These are phyloP conservation scores for Suhomyces kilbournensis DNA, from an alignment of 805 yeast species.

Conservation along the genomic window DNA sequence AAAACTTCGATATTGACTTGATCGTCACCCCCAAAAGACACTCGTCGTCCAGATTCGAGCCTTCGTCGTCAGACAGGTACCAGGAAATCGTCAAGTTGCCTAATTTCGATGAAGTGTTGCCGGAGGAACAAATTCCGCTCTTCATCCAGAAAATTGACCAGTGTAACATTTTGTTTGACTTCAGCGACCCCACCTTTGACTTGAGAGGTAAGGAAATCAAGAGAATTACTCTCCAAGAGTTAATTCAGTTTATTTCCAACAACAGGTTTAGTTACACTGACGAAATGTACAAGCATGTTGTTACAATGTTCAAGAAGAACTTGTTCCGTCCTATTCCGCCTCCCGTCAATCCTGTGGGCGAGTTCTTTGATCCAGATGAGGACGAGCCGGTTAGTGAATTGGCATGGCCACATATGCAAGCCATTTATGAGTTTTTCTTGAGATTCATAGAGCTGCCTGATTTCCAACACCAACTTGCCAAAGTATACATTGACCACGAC, in stretches of 20 bases:
- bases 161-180: conserved; percentile 92
- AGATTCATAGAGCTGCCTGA: conserved; percentile 93
- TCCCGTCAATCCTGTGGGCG: conserved; percentile 96
- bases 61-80: conserved; percentile 44
- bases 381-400: conserved; percentile 96
- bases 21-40: conserved; percentile 82
- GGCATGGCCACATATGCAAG: conserved; percentile 99
- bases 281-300: conserved; percentile 84
- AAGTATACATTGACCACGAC: conserved; percentile 88
- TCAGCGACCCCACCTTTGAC: conserved; percentile 88
- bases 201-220: conserved; percentile 91
- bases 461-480: conserved; percentile 89
- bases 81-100: conserved; percentile 71
- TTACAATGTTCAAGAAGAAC: conserved; percentile 84
- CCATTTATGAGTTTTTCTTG: conserved; percentile 90
- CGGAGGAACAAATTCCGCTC: conserved; percentile 73
- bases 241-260: conserved; percentile 81
- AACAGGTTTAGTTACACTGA: conserved; percentile 84
- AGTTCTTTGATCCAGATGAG: conserved; percentile 95
- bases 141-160: conserved; percentile 89
- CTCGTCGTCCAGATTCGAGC: conserved; percentile 87
- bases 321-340: conserved; percentile 97
- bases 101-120: conserved; percentile 77
- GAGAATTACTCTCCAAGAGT: conserved; percentile 80
- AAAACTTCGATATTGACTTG: conserved; percentile 72